Percentiles rank a stretch among this genome's conserved stretches.
phyloP scores from a whole-genome alignment of 306 rosid genomes.

The Prinsepia uniflora region DNA sequence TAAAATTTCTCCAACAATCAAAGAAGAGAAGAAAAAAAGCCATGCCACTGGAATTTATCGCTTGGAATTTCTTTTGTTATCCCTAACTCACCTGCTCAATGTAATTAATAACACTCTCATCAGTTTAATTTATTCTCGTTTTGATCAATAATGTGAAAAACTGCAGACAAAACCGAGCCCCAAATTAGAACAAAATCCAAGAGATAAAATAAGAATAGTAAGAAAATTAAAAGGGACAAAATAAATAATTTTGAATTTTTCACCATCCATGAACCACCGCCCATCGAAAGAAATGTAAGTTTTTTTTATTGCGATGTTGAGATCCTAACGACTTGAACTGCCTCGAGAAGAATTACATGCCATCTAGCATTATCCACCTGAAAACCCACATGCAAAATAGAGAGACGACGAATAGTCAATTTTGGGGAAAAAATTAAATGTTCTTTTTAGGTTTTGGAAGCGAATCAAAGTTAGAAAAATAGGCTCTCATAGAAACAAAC shows the following conservation, averaged over 20 bases:
- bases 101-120: constrained; percentile 59
- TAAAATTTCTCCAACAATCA: too few relatives aligned
- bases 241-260: constrained; percentile 2
- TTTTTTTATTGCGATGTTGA: constrained; percentile 75
- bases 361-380: constrained; percentile 93
- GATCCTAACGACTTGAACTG: constrained; percentile 81
- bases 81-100: constrained; percentile 68
- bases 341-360: constrained; percentile 78
- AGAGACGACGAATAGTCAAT: background rate
- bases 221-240: background rate
- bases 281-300: constrained; percentile 94
- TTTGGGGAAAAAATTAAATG: constrained; percentile 5
- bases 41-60: too few relatives aligned
- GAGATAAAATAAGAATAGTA: background rate
- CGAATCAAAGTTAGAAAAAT: background rate
- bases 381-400: constrained; percentile 15
- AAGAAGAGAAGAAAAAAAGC: too few relatives aligned
- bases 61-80: too few relatives aligned
- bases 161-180: constrained; percentile 36
- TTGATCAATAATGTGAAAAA: constrained; percentile 83
- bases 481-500: constrained; percentile 36
- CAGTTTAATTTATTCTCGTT: constrained; percentile 74
- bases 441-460: background rate
- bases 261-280: constrained; percentile 97
- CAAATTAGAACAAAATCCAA: constrained; percentile 3